Conservation (phyloP, 1,284 basidiomycete genomes). For the Takashimella koratensis region DNA sequence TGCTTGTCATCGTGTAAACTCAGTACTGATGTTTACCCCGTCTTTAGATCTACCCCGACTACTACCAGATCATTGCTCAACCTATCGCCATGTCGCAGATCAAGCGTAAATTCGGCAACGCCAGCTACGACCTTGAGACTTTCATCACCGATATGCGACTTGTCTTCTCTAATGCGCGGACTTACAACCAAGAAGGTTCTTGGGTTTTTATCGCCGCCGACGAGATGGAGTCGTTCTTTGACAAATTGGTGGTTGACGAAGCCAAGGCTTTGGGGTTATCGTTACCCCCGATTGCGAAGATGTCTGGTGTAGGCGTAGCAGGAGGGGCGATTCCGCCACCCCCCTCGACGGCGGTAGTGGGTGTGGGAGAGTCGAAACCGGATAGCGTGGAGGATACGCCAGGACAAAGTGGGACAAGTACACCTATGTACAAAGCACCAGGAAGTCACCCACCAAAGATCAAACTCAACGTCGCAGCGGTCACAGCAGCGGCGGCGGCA, state of each 20-base stretch:
- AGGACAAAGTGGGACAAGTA: conserved; percentile 36
- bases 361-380: too few species aligned
- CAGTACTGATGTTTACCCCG: background rate
- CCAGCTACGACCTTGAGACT: conserved; percentile 70
- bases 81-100: conserved; percentile 88
- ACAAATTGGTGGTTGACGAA: conserved; percentile 52
- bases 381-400: conserved; percentile 19
- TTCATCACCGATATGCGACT: conserved; percentile 76
- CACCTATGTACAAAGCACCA: conserved; percentile 43
- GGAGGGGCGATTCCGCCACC: background rate
- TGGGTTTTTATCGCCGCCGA: conserved; percentile 93
- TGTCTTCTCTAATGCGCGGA: conserved; percentile 90
- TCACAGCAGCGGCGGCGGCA: conserved; percentile 13
- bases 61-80: conserved; percentile 66
- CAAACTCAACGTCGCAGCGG: conserved; percentile 34
- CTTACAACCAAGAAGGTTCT: conserved; percentile 66
- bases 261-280: conserved; percentile 13
- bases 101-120: conserved; percentile 71
- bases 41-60: conserved; percentile 84
- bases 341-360: conserved; percentile 4
- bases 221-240: conserved; percentile 82
- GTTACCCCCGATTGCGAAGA: background rate
- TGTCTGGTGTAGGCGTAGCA: background rate
- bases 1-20: too few species aligned
- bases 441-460: conserved; percentile 28